A percentile compares a stretch with the other conserved stretches of the same genome.
Evolutionary conservation across 2,329 filamentous ascomycete genomes (phyloP).

Genomic region (Knufia fluminis): DNA sequence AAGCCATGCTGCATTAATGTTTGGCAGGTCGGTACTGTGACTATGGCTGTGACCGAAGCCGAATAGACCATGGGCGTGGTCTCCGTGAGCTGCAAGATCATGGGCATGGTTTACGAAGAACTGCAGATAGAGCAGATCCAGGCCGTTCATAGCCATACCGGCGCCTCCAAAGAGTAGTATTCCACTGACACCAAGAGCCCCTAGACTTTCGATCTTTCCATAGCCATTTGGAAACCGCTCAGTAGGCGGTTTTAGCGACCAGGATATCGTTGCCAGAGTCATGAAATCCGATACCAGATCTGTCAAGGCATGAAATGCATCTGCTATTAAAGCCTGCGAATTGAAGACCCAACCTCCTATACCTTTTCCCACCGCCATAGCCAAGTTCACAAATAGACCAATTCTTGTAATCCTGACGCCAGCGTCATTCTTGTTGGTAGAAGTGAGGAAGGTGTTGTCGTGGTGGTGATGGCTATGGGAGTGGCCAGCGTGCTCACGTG

Average conservation of each 20-base stretch:
- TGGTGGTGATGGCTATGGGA: constrained; percentile 51
- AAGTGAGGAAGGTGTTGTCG: constrained; percentile 75
- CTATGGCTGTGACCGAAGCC: constrained; percentile 54
- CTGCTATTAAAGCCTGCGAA: constrained; percentile 83
- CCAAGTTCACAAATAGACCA: constrained; percentile 77
- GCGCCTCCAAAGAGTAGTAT: constrained; percentile 82
- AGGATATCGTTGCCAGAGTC: constrained; percentile 88
- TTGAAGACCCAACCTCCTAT: constrained; percentile 89
- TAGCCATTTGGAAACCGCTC: constrained; percentile 81
- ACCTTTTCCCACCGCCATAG: constrained; percentile 90
- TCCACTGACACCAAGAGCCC: constrained; percentile 83
- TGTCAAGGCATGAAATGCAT: constrained; percentile 90
- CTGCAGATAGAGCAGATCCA: constrained; percentile 60
- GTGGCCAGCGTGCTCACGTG: constrained; percentile 40
- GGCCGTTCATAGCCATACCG: constrained; percentile 79
- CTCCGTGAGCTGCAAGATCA: constrained; percentile 17
- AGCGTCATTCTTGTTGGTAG: constrained; percentile 78
- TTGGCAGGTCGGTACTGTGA: constrained; percentile 59
- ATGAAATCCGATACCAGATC: constrained; percentile 92
- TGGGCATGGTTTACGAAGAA: constrained; percentile 60
- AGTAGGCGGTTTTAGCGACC: constrained; percentile 77
- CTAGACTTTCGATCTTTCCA: constrained; percentile 95
- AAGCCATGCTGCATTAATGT: constrained; percentile 89
- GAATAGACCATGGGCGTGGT: constrained; percentile 39
- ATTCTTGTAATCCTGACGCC: constrained; percentile 89